phyloP scores from a whole-genome alignment of 169 alveolate genomes.

The Cryptosporidium ryanae region DNA sequence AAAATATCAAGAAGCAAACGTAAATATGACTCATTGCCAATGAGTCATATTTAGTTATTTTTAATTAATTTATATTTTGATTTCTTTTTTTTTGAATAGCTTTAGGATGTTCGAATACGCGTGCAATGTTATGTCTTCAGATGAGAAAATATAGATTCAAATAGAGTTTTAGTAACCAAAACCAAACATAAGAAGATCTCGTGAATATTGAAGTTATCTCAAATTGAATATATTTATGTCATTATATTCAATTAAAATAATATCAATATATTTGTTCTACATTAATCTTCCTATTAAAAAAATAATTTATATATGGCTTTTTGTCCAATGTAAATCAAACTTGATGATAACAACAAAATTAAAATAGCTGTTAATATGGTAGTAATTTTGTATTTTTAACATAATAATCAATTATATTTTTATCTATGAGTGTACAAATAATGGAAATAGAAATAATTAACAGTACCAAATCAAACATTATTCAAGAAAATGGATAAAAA shows the following conservation, averaged over 20 bases:
- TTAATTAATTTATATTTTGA: background rate
- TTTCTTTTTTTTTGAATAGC: background rate
- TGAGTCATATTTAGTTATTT: conserved; percentile 2
- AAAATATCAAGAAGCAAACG: background rate
- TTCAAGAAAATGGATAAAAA: conserved; percentile 42
- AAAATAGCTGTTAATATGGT: conserved; percentile 34
- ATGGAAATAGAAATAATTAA: conserved; percentile 25
- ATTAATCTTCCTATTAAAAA: background rate
- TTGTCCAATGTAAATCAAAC: conserved; percentile 26
- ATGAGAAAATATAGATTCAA: no score
- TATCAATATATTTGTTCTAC: background rate
- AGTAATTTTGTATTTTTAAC: conserved; percentile 43
- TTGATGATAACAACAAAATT: conserved; percentile 18
- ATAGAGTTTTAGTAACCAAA: no score
- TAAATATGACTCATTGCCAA: background rate
- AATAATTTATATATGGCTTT: background rate
- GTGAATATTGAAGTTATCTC: background rate
- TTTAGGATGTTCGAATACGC: conserved; percentile 68
- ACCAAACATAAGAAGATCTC: conserved; percentile 1
- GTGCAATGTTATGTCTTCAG: background rate
- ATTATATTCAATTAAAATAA: background rate
- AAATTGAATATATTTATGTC: background rate
- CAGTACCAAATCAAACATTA: conserved; percentile 33
- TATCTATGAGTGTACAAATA: conserved; percentile 48
- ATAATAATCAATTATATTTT: conserved; percentile 49